A percentile compares a stretch with the other conserved stretches of the same genome.
Evolutionary conservation across 2,329 filamentous ascomycete species (phyloP).

Genomic region (Fusarium dlaminii): DNA sequence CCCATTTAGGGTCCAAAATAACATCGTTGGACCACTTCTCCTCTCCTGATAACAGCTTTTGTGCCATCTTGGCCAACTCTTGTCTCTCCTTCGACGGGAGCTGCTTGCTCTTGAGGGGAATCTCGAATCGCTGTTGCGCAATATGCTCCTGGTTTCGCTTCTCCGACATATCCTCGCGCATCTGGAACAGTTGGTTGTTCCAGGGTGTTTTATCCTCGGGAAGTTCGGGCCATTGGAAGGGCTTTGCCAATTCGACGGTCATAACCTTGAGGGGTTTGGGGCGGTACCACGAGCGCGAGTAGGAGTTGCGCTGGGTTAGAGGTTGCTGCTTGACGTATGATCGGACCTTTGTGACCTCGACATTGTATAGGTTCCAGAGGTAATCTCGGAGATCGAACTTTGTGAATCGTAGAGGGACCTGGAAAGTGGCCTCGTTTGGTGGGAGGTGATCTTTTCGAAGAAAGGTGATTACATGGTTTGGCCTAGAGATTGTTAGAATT

Average conservation of each 20-base stretch:
- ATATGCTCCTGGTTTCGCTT: constrained; percentile 51
- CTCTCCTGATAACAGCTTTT: constrained; percentile 68
- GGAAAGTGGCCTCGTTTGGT: constrained; percentile 86
- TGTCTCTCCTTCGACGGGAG: constrained; percentile 54
- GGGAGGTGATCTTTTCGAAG: constrained; percentile 76
- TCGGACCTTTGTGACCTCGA: constrained; percentile 77
- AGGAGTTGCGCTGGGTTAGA: constrained; percentile 61
- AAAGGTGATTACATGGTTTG: constrained; percentile 82
- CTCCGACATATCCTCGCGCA: constrained; percentile 59
- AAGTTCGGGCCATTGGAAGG: constrained; percentile 86
- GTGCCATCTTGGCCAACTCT: constrained; percentile 70
- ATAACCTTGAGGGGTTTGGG: constrained; percentile 86
- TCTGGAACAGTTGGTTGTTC: constrained; percentile 69
- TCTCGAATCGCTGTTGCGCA: constrained; percentile 45
- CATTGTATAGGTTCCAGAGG: constrained; percentile 84
- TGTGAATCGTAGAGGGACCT: constrained; percentile 90
- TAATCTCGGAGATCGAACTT: constrained; percentile 98
- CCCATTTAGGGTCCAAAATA: constrained; percentile 59
- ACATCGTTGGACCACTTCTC: constrained; percentile 66
- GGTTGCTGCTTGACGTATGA: constrained; percentile 76
- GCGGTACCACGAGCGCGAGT: constrained; percentile 70
- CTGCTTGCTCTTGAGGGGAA: constrained; percentile 54
- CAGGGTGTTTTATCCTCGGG: constrained; percentile 71
- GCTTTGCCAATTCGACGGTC: constrained; percentile 88
- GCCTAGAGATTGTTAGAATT: constrained; percentile 60